Percentiles rank a stretch among this genome's conserved stretches.
Evolutionary conservation across 139 green algal species (phyloP).

Genomic region (Tetratostichococcus sp.): DNA sequence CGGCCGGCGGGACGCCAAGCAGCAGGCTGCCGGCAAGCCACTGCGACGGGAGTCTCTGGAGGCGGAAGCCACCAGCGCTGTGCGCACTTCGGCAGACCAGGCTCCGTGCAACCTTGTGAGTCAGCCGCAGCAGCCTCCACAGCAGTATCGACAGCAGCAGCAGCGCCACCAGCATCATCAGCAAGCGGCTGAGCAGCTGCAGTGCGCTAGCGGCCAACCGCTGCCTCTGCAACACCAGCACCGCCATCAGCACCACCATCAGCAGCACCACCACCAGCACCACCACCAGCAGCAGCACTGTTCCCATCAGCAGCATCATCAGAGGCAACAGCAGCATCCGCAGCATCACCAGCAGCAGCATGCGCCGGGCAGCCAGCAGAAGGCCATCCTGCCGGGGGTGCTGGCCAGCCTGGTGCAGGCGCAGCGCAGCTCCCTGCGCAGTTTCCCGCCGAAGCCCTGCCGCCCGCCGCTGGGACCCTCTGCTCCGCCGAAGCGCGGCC

Average conservation of each 20-base stretch:
- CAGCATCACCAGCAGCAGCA: constrained; percentile 11
- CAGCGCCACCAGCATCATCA: not conserved
- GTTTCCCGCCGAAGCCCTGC: not conserved
- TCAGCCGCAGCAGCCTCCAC: too few relatives aligned
- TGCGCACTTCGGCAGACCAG: not conserved
- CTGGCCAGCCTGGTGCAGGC: not conserved
- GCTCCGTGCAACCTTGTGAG: not conserved
- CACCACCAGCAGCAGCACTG: not conserved
- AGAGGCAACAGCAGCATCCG: not conserved
- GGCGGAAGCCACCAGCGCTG: not conserved
- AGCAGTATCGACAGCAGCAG: too few relatives aligned
- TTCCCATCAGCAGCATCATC: constrained; percentile 9
- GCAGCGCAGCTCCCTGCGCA: not conserved
- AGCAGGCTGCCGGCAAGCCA: not conserved
- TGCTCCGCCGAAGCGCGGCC: not conserved
- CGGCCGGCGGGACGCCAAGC: not conserved
- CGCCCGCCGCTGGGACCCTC: not conserved
- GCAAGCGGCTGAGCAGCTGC: too few relatives aligned
- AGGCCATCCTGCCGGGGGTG: constrained; percentile 3
- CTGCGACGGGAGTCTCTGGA: not conserved
- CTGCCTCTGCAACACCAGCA: too few relatives aligned
- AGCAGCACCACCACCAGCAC: too few relatives aligned
- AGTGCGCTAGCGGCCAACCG: too few relatives aligned
- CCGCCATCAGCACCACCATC: too few relatives aligned
- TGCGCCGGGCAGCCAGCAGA: not conserved